Percentiles rank a stretch among this genome's conserved stretches.
phyloP scores from a whole-genome alignment of 495 filamentous ascomycete species.

The Trichocladium uniseriatum region DNA sequence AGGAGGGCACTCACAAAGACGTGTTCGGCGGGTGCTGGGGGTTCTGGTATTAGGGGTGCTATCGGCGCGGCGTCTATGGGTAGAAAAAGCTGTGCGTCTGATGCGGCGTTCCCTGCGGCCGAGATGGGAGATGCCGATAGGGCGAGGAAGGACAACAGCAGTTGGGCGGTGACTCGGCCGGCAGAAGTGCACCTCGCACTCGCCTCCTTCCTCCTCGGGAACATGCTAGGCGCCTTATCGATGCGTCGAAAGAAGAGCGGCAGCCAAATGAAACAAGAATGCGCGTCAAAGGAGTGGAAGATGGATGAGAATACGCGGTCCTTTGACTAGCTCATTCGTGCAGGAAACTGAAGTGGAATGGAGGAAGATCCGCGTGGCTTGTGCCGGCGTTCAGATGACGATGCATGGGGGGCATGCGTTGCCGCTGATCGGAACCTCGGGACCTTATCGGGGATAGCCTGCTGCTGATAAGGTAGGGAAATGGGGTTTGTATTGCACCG shows the following conservation, averaged over 20 bases:
- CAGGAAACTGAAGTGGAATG: background rate
- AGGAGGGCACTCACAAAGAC: slow-evolving; percentile 37
- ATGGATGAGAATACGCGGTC: background rate
- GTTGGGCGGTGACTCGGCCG: slow-evolving; percentile 48
- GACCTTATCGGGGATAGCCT: slow-evolving; percentile 9
- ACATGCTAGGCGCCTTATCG: slow-evolving; percentile 26
- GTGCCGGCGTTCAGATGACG: slow-evolving; percentile 10
- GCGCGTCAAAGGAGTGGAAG: background rate
- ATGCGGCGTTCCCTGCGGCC: slow-evolving; percentile 14
- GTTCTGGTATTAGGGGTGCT: slow-evolving; percentile 31
- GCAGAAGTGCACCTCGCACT: slow-evolving; percentile 37
- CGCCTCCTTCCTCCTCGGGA: slow-evolving; percentile 29
- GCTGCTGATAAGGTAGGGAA: no score
- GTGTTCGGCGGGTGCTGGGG: slow-evolving; percentile 35
- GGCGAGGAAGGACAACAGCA: slow-evolving; percentile 56
- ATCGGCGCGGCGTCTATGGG: slow-evolving; percentile 30
- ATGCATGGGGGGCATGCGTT: slow-evolving; percentile 2
- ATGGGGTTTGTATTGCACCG: no score
- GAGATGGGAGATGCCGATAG: slow-evolving; percentile 34
- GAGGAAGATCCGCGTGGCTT: background rate
- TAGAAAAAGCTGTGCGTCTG: slow-evolving; percentile 20
- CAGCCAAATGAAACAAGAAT: background rate
- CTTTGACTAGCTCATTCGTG: background rate
- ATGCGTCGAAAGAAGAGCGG: background rate
- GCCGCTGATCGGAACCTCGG: background rate